Evolutionary conservation across 257 asterid genomes (phyloP).

Genomic region (Haberlea rhodopensis): DNA sequence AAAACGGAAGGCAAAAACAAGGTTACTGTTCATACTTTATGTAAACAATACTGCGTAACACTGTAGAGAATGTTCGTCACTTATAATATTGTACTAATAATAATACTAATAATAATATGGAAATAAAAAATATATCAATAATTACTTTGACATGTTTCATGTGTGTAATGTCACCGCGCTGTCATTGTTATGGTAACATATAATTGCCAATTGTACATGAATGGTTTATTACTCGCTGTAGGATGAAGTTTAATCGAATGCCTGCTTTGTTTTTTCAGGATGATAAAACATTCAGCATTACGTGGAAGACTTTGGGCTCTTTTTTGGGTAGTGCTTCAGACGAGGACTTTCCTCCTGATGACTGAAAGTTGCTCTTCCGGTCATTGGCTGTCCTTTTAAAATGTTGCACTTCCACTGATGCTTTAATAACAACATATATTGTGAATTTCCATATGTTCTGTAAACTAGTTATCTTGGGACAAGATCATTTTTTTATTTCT

Average conservation of each 20-base stretch:
- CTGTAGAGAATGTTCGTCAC: too few species aligned
- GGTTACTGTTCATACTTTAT: too few species aligned
- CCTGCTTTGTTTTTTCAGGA: slow-evolving; percentile 49
- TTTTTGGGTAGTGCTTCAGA: slow-evolving; percentile 87
- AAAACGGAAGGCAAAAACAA: too few species aligned
- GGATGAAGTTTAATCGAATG: slow-evolving; percentile 10
- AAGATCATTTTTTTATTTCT: slow-evolving; percentile 1
- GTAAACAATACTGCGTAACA: too few species aligned
- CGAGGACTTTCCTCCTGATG: slow-evolving; percentile 82
- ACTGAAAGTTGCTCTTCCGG: slow-evolving; percentile 29
- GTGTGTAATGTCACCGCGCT: background rate
- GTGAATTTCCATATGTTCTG: background rate
- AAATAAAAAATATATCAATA: too few species aligned
- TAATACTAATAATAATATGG: too few species aligned
- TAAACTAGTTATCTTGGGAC: slow-evolving; percentile 5
- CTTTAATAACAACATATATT: slow-evolving; percentile 1
- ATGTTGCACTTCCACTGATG: slow-evolving; percentile 10
- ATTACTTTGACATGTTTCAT: background rate
- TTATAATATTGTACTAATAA: too few species aligned
- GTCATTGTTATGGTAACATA: background rate
- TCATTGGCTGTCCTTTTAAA: background rate
- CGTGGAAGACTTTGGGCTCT: slow-evolving; percentile 79
- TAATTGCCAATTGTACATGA: background rate
- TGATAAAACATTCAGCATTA: slow-evolving; percentile 81
- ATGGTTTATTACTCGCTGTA: background rate